Conservation (phyloP, 2,329 filamentous ascomycete species). For the Beauveria varroae region DNA sequence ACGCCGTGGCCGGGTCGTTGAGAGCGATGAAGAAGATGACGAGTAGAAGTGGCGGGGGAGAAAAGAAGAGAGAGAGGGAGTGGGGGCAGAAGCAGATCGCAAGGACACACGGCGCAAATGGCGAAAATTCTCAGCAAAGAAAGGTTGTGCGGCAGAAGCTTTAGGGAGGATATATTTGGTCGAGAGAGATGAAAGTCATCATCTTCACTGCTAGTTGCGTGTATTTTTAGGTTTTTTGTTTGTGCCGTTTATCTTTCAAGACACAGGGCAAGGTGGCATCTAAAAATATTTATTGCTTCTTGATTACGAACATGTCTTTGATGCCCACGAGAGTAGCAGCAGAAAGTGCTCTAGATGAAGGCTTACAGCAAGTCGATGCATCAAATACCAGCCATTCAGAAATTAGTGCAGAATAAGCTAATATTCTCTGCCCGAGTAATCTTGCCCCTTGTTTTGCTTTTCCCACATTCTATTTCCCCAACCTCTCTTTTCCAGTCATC, state of each 20-base stretch:
- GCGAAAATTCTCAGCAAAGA: not conserved
- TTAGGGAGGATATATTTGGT: not conserved
- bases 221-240: not conserved
- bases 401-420: not conserved
- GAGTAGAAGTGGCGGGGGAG: slow-evolving; percentile 16
- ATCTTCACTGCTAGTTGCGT: not conserved
- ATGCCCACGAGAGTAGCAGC: no score
- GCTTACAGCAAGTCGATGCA: not conserved
- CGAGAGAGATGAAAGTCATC: not conserved
- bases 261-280: not conserved
- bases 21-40: slow-evolving; percentile 48
- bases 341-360: no score
- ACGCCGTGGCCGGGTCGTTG: slow-evolving; percentile 44
- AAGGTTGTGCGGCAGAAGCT: not conserved
- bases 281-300: not conserved
- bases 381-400: not conserved
- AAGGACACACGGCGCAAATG: not conserved
- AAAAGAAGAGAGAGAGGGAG: not conserved
- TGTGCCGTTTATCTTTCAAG: not conserved
- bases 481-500: not conserved
- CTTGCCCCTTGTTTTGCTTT: not conserved
- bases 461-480: not conserved
- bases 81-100: slow-evolving; percentile 22
- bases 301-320: no score
- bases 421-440: not conserved